These are phyloP conservation scores for Massariosphaeria phaeospora DNA, from an alignment of 495 filamentous ascomycete species.

Conservation along the genomic window DNA sequence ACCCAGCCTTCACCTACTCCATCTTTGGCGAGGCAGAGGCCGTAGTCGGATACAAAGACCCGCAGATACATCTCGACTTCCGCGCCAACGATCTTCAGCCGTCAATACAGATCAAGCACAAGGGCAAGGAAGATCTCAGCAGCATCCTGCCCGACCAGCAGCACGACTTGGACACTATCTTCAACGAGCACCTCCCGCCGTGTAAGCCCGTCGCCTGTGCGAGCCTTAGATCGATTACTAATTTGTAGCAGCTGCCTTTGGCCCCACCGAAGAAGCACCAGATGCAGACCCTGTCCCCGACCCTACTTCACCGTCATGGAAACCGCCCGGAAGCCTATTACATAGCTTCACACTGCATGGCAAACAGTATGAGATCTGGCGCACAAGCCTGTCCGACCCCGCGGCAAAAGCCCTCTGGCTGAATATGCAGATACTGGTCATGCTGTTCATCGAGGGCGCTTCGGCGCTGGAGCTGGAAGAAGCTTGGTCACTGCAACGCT, in stretches of 20 bases:
- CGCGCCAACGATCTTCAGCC: conserved; percentile 77
- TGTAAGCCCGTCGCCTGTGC: not conserved
- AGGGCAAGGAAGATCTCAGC: conserved; percentile 56
- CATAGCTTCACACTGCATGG: conserved; percentile 49
- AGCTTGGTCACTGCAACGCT: conserved; percentile 68
- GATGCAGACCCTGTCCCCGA: conserved; percentile 1
- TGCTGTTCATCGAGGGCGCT: conserved; percentile 88
- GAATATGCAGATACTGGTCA: conserved; percentile 77
- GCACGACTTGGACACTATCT: conserved; percentile 59
- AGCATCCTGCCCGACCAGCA: conserved; percentile 53
- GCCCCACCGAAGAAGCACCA: not conserved
- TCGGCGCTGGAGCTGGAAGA: conserved; percentile 67
- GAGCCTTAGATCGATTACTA: not conserved
- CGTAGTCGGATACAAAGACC: conserved; percentile 82
- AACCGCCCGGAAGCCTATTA: conserved; percentile 55
- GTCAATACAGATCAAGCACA: conserved; percentile 63
- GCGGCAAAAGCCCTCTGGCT: conserved; percentile 60
- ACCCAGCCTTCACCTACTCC: conserved; percentile 81
- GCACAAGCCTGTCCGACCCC: conserved; percentile 52
- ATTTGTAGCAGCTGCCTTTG: conserved; percentile 10
- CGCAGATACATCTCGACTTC: conserved; percentile 72
- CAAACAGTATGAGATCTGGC: conserved; percentile 58
- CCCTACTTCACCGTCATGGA: conserved; percentile 40
- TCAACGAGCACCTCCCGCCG: conserved; percentile 61
- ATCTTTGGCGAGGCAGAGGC: conserved; percentile 88